phyloP scores from a whole-genome alignment of 2,329 filamentous ascomycete species.

The Blastomyces parvus region DNA sequence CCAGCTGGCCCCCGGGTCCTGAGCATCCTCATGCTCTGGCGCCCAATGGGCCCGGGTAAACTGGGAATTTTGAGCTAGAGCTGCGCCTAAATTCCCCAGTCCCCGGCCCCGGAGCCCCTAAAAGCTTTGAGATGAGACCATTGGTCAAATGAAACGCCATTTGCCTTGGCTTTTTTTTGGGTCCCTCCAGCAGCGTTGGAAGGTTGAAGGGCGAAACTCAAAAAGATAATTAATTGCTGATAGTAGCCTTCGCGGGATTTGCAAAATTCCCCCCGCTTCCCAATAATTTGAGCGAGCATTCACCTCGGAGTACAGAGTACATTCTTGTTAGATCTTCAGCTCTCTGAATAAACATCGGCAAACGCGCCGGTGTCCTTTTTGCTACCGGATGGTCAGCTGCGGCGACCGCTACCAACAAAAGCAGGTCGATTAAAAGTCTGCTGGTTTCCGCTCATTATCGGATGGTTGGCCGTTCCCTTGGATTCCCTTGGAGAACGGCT shows the following conservation, averaged over 20 bases:
- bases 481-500: background rate
- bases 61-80: too few species aligned
- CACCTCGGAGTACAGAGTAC: background rate
- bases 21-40: background rate
- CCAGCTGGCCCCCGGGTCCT: background rate
- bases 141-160: background rate
- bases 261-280: background rate
- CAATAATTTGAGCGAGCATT: background rate
- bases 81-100: constrained; percentile 6
- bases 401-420: background rate
- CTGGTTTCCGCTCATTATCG: background rate
- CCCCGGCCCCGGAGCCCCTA: background rate
- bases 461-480: background rate
- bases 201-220: background rate
- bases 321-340: background rate
- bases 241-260: background rate
- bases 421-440: background rate
- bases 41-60: background rate
- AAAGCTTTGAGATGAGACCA: background rate
- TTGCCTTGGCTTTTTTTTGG: background rate
- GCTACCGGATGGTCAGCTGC: background rate
- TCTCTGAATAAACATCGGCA: background rate
- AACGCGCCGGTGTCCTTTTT: background rate
- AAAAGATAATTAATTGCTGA: background rate
- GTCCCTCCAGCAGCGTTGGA: background rate